Evolutionary conservation across 768 basidiomycete genomes (phyloP), one percentile per base, ranked within the genome.

Genomic region (Lactarius vividus): DNA sequence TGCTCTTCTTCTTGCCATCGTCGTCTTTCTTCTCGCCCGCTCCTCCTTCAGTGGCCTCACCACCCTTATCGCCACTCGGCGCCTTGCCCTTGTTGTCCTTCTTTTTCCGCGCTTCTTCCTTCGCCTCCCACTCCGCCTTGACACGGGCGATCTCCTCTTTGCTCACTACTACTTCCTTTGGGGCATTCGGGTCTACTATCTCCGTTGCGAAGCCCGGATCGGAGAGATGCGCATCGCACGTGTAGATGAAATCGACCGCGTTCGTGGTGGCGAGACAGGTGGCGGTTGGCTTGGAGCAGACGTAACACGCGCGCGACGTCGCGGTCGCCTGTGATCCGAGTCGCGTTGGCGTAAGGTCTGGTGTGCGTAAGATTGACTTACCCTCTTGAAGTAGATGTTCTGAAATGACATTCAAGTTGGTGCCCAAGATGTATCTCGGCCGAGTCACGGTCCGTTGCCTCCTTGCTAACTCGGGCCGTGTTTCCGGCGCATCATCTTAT

Each of bases 351-450:
- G 9, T 35, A 29, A 54, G 53, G 31, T 59, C 59, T 53, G 66
- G 18, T 52, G 37, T 37, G 57, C 20, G 33, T 29, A 35, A 57
- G 55, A 31, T 29, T 26, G 46, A 81, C 85, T 80, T 75, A 94
- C 93, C 71, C 94, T 85, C 76, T 92, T 92, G 79, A 94, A 95
- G 78, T 96, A 97, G 53, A 93, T 72, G 75, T 97, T 96, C 37
- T 82, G 81, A 78, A 92, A 89, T 52, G 85, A 85, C 89, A 90
- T 90, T 62, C 66, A 59, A 60, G 58, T 31, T 35, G 42, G 56
- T 53, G 62, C 63, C 18, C 10, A 55, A 52, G 37, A 16, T 39
- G 37, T 5, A 28, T 15, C 57, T 56, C 28, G 28, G n/a, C n/a
- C n/a, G n/a, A n/a, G 11, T 54, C 44, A 46, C 46, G 26, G 61